phyloP scores from a whole-genome alignment of 192 early-diverging fungal species.

The Chytriomyces hyalinus region DNA sequence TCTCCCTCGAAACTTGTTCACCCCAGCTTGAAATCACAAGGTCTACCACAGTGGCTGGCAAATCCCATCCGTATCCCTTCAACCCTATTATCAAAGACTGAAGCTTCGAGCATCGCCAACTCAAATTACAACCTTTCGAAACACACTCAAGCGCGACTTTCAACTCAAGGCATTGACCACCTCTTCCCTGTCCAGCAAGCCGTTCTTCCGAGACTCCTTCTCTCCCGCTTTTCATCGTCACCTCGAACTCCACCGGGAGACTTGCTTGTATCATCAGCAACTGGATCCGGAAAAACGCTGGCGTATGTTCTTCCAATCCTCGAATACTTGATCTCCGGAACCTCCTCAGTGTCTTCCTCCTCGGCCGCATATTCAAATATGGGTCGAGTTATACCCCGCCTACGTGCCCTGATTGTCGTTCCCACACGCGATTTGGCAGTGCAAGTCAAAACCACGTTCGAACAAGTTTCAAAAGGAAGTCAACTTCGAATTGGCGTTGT shows the following conservation, averaged over 20 bases:
- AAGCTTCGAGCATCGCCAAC: slow-evolving; percentile 50
- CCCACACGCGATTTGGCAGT: slow-evolving; percentile 91
- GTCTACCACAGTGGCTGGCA: slow-evolving; percentile 88
- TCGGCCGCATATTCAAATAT: slow-evolving; percentile 25
- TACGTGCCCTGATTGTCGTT: slow-evolving; percentile 87
- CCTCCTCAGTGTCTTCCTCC: not conserved
- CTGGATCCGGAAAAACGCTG: slow-evolving; percentile 95
- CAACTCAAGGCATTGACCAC: slow-evolving; percentile 66
- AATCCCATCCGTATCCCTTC: slow-evolving; percentile 74
- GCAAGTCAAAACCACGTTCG: slow-evolving; percentile 89
- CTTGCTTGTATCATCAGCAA: slow-evolving; percentile 92
- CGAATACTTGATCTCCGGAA: slow-evolving; percentile 62
- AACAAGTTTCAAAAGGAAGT: slow-evolving; percentile 76
- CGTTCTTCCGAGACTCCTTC: slow-evolving; percentile 80
- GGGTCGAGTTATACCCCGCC: slow-evolving; percentile 73
- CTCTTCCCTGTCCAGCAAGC: slow-evolving; percentile 91
- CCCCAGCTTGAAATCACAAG: slow-evolving; percentile 49
- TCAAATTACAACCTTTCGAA: slow-evolving; percentile 65
- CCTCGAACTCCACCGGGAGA: slow-evolving; percentile 82
- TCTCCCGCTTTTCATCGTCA: slow-evolving; percentile 63
- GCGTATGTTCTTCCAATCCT: slow-evolving; percentile 95
- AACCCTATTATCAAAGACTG: slow-evolving; percentile 55
- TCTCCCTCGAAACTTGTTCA: not conserved
- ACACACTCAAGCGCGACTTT: slow-evolving; percentile 50
- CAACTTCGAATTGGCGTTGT: slow-evolving; percentile 74